Base-by-base conservation (phyloP, 2,329 filamentous ascomycete genomes). In the Pseudocercospora crystallina region DNA sequence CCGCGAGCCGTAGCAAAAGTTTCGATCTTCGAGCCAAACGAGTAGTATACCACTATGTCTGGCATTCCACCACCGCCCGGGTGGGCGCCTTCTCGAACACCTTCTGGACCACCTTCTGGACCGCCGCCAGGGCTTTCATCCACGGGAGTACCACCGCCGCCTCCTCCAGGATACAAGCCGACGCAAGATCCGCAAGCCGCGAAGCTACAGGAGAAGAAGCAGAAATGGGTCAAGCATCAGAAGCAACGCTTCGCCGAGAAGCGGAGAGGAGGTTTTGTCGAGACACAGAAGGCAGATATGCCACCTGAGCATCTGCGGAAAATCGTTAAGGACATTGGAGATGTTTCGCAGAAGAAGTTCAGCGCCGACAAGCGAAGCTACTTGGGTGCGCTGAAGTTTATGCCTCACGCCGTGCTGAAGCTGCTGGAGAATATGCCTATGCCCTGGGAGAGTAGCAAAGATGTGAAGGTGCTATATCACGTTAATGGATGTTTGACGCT, bases 321-420 rank as follows among this genome's bases (percentile, higher is more conserved):
- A 77, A 96, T 97, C 58, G 92, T 99, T 53, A 90, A 88, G 71
- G 94, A 99, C 72, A 99, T 99, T 68, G 95, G 95, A 62, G 94
- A 99, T 78, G 92, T 99, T 43, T 97, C 92, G 47, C 95, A 99
- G 73, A 97, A 96, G 78, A 97, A 96, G 72, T 99, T 96, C 77
- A 96, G 90, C 61, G 96, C 87, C 67, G 94, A 99, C 76, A 99
- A 99, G 80, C 84, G 94, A 61, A 96, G 91, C 73, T 99, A 99
- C 71, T 80, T 99, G 41, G 95, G 95, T 57, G 94, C 95, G 31
- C 75, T 99, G 57, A 99, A 99, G 75, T 99, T 96, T 75, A 99
- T 99, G 94, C 94, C 94, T 1, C 94, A 99, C 69, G 94, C 94
- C 5, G 94, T 99, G 9, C 75, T 99, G 75, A 99, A 99, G 77